phyloP scores from a whole-genome alignment of 768 basidiomycete genomes.

The Psilocybe cubensis region DNA sequence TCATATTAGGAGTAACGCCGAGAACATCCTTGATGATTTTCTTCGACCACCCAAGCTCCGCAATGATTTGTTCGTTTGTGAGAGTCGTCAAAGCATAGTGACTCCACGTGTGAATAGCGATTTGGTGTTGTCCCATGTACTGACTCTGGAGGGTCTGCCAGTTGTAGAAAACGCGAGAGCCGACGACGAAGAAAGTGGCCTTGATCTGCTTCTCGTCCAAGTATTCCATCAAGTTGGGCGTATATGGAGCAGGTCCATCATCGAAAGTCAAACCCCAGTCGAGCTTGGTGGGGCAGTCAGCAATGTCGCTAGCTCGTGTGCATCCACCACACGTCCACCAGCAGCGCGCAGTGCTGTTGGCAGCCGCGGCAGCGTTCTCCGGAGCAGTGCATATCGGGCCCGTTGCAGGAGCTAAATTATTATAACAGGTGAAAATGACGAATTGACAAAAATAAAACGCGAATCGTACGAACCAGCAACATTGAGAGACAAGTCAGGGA shows the following conservation, averaged over 20 bases:
- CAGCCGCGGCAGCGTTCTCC: conserved; percentile 57
- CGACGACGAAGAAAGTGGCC: conserved; percentile 88
- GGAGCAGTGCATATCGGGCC: conserved; percentile 46
- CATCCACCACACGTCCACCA: conserved; percentile 88
- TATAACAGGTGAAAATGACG: not conserved
- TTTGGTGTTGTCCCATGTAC: conserved; percentile 81
- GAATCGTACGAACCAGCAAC: conserved; percentile 35
- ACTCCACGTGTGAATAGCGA: conserved; percentile 72
- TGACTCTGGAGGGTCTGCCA: conserved; percentile 74
- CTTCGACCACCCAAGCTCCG: conserved; percentile 87
- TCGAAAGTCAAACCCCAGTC: conserved; percentile 66
- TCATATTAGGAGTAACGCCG: conserved; percentile 77
- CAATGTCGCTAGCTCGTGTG: conserved; percentile 65
- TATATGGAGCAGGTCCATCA: conserved; percentile 83
- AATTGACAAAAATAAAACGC: conserved; percentile 2
- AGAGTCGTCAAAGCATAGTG: conserved; percentile 75
- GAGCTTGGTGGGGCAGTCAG: conserved; percentile 70
- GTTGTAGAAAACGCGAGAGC: conserved; percentile 76
- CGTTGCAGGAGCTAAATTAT: conserved; percentile 30
- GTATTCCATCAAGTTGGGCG: conserved; percentile 73
- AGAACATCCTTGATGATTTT: conserved; percentile 84
- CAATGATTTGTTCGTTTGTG: conserved; percentile 81
- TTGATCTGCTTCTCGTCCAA: conserved; percentile 65
- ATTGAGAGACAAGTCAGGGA: conserved; percentile 57
- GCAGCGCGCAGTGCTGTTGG: conserved; percentile 54